A percentile compares a stretch with the other conserved stretches of the same genome.
phyloP scores from a whole-genome alignment of 2,329 filamentous ascomycete species.

The Stachybotrys chartarum region DNA sequence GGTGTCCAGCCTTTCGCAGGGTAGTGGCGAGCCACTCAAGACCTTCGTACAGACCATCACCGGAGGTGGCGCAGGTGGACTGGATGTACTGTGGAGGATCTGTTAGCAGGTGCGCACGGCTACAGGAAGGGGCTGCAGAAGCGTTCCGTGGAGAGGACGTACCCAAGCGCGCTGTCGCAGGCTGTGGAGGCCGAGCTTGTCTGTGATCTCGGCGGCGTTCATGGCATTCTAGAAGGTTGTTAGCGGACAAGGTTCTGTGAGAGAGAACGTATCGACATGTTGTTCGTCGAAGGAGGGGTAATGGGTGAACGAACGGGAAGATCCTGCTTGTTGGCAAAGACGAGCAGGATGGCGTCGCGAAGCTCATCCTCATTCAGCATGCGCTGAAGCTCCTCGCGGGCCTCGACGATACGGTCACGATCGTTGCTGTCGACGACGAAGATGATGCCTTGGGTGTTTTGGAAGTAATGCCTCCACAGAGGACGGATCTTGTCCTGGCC shows the following conservation, averaged over 20 bases:
- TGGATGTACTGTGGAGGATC: slow-evolving; percentile 74
- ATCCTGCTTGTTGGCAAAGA: slow-evolving; percentile 99
- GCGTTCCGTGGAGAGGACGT: slow-evolving; percentile 37
- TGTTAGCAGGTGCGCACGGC: slow-evolving; percentile 11
- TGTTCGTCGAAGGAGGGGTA: neutral
- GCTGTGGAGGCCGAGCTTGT: slow-evolving; percentile 99
- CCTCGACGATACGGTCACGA: slow-evolving; percentile 95
- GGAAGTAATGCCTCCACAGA: slow-evolving; percentile 99
- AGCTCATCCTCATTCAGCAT: slow-evolving; percentile 99
- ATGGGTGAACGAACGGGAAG: slow-evolving; percentile 63
- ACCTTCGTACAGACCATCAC: slow-evolving; percentile 99
- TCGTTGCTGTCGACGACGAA: slow-evolving; percentile 99
- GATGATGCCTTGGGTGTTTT: slow-evolving; percentile 99
- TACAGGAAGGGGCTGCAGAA: neutral
- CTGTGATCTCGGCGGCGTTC: slow-evolving; percentile 99
- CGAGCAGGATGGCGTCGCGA: slow-evolving; percentile 89
- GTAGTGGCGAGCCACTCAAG: slow-evolving; percentile 86
- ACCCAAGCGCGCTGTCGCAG: slow-evolving; percentile 98
- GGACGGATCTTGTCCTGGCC: slow-evolving; percentile 99
- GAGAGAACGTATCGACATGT: neutral
- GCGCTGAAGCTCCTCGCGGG: slow-evolving; percentile 89
- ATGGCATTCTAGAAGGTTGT: slow-evolving; percentile 72
- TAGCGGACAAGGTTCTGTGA: neutral
- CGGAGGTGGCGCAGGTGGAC: slow-evolving; percentile 97
- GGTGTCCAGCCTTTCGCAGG: slow-evolving; percentile 66